These are phyloP conservation scores for Dendrobium chrysotoxum DNA, from an alignment of 106 monocot genomes.

Conservation along the genomic window DNA sequence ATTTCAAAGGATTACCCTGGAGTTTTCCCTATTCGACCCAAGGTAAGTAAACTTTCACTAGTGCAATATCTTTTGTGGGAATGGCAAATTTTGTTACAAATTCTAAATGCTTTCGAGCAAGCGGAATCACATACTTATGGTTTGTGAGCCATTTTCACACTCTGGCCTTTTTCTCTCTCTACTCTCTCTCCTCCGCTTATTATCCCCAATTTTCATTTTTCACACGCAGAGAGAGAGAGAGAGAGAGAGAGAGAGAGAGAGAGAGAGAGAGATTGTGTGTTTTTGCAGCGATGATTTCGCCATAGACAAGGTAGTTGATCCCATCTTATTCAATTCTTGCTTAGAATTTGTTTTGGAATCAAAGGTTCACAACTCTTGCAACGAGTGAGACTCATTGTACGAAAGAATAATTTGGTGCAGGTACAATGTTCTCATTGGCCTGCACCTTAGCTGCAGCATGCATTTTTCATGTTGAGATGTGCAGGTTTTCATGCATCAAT, in stretches of 20 bases:
- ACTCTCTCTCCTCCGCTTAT: not conserved
- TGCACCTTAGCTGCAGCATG: not conserved
- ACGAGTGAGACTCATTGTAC: not conserved
- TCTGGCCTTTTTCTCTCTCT: no score
- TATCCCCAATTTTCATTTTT: not conserved
- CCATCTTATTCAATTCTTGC: not conserved
- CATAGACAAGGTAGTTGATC: not conserved
- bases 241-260: no score
- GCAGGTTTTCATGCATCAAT: not conserved
- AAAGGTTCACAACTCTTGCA: not conserved
- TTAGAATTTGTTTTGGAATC: not conserved
- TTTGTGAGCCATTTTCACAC: not conserved
- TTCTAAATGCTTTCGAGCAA: not conserved
- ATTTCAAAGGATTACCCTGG: conserved; percentile 66
- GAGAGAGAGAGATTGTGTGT: no score
- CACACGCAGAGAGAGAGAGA: not conserved
- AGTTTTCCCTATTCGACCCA: conserved; percentile 64
- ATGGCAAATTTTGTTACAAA: not conserved
- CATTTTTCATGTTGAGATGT: not conserved
- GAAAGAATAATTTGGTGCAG: conserved; percentile 1
- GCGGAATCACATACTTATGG: not conserved
- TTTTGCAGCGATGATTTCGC: not conserved
- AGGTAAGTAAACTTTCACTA: conserved; percentile 27
- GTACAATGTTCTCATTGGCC: no score
- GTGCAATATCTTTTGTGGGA: not conserved